phyloP scores from a whole-genome alignment of 2,329 filamentous ascomycete species.

The Balansia obtecta region DNA sequence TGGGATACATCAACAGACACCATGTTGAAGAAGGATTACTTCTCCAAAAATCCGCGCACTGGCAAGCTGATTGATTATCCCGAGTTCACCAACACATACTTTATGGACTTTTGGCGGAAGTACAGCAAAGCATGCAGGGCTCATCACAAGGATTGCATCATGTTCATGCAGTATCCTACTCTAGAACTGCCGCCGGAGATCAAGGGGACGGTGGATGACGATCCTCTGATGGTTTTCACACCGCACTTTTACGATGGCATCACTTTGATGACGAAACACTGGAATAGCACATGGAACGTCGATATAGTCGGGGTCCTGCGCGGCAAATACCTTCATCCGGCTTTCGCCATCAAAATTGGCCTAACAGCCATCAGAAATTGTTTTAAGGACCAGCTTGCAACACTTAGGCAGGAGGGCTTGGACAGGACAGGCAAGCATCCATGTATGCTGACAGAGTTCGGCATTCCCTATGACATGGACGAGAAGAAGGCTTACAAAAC shows the following conservation, averaged over 20 bases:
- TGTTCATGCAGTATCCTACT: conserved; percentile 85
- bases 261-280: conserved; percentile 94
- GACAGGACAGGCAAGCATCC: conserved; percentile 83
- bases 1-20: conserved; percentile 77
- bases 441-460: conserved; percentile 85
- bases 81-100: conserved; percentile 82
- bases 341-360: conserved; percentile 84
- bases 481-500: conserved; percentile 91
- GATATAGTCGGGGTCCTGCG: conserved; percentile 88
- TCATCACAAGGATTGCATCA: conserved; percentile 67
- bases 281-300: conserved; percentile 95
- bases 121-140: conserved; percentile 64
- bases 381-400: conserved; percentile 74
- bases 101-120: conserved; percentile 70
- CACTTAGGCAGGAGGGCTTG: conserved; percentile 74
- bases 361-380: conserved; percentile 92
- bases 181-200: conserved; percentile 82
- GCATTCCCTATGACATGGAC: conserved; percentile 98
- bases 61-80: conserved; percentile 68
- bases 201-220: conserved; percentile 79
- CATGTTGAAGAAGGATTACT: conserved; percentile 77
- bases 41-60: conserved; percentile 63
- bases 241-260: conserved; percentile 96
- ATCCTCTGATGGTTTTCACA: conserved; percentile 80
- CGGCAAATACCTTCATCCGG: conserved; percentile 76